Evolutionary conservation across 257 asterid species (phyloP).

Genomic region (Ilex asprella): DNA sequence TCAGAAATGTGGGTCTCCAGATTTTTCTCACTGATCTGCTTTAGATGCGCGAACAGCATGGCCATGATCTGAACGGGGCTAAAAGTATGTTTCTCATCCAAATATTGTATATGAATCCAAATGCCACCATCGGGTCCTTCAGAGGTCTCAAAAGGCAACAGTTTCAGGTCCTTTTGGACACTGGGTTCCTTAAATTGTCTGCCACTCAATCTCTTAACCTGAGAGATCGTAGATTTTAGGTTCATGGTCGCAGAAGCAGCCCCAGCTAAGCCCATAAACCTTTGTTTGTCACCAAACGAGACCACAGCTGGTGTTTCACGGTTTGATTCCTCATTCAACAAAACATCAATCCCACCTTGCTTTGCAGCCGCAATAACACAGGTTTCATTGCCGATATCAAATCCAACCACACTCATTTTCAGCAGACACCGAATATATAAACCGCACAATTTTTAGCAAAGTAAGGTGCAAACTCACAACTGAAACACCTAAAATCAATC

Average conservation of each 20-base stretch:
- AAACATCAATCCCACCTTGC: slow-evolving; percentile 80
- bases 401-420: slow-evolving; percentile 84
- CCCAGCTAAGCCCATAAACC: slow-evolving; percentile 87
- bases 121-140: slow-evolving; percentile 79
- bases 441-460: slow-evolving; percentile 13
- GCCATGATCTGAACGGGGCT: slow-evolving; percentile 76
- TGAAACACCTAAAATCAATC: not conserved
- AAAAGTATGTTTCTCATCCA: slow-evolving; percentile 58
- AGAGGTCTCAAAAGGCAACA: slow-evolving; percentile 71
- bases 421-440: slow-evolving; percentile 15
- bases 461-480: slow-evolving; percentile 11
- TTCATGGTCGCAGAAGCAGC: slow-evolving; percentile 91
- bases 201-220: slow-evolving; percentile 86
- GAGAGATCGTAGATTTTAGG: slow-evolving; percentile 87
- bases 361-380: slow-evolving; percentile 83
- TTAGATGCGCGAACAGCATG: slow-evolving; percentile 77
- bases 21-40: slow-evolving; percentile 69
- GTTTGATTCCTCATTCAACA: slow-evolving; percentile 82
- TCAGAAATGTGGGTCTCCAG: slow-evolving; percentile 48
- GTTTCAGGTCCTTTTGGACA: slow-evolving; percentile 64
- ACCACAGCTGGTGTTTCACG: slow-evolving; percentile 88
- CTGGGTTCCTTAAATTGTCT: slow-evolving; percentile 46
- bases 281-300: slow-evolving; percentile 88
- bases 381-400: slow-evolving; percentile 92
- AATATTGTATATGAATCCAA: slow-evolving; percentile 54